Evolutionary conservation across 345 rosid genomes (phyloP), one percentile per base, ranked within the genome.

Genomic region (Eucalyptus erythrocorys): DNA sequence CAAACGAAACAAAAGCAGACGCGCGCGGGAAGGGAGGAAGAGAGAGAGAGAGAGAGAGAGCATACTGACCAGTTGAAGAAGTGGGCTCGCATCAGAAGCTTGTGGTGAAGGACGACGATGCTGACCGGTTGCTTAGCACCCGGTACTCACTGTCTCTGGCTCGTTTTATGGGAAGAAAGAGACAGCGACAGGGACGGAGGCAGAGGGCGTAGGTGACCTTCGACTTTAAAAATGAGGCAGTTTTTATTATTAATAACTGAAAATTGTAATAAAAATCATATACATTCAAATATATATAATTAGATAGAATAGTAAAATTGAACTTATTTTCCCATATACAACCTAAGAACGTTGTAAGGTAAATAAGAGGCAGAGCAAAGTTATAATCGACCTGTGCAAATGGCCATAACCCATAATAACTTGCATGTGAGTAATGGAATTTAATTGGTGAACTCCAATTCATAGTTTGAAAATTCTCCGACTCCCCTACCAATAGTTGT

Each of bases 81-180:
- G 30, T 8, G 64, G 12, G 27, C 64, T n/a, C 45, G 11, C 30
- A 14, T 37, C 68, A 37, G 37, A 32, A 47, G 50, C 30, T 26
- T 61, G 89, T 19, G 79, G 71, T 9, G 53, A 11, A 26, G 79
- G 89, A 42, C 79, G 89, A 85, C 86, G 89, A 79, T 64, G 40
- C 24, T 79, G 89, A 87, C 37, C 16, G 32, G 68, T 59, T 59
- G 32, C 68, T 27, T 59, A 12, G 66, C 14, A 24, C 61, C 4
- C 13, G 7, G 30, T 55, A 24, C 48, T 47, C 48, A 47, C 7
- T 11, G n/a, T 26, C 68, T 5, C 8, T 27, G 32, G 15, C 68
- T 27, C 6, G 32, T 59, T 27, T 27, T 27, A 27, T 13, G 32
- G 12, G 68, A 27, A 59, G 68, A 12, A 59, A 30, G 32, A 59